phyloP scores from a whole-genome alignment of 768 basidiomycete genomes.

The Exidia glandulosa region DNA sequence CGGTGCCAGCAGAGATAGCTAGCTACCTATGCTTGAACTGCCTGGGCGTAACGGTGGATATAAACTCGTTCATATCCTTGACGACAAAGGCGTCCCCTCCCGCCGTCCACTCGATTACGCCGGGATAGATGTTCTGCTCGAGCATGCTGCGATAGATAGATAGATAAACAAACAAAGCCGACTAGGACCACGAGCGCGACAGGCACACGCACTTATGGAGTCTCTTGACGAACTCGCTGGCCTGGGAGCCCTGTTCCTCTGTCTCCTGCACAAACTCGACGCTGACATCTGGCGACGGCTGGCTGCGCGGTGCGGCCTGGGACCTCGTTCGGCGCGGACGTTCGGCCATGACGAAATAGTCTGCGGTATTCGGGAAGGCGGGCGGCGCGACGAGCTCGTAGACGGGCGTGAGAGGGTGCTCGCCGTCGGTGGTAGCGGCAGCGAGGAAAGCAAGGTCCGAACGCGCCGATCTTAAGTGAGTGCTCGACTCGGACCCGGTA shows the following conservation, averaged over 20 bases:
- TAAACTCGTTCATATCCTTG: slow-evolving; percentile 24
- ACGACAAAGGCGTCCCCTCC: slow-evolving; percentile 19
- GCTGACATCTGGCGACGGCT: not conserved
- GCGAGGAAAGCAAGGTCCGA: too few relatives aligned
- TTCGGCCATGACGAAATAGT: not conserved
- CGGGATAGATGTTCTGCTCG: slow-evolving; percentile 13
- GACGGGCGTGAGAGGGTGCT: too few relatives aligned
- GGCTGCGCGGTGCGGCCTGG: not conserved
- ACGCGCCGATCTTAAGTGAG: too few relatives aligned
- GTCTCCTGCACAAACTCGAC: not conserved
- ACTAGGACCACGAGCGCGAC: too few relatives aligned
- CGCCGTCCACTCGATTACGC: slow-evolving; percentile 17
- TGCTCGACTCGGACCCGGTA: too few relatives aligned
- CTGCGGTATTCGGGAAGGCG: too few relatives aligned
- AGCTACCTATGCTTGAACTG: slow-evolving; percentile 26
- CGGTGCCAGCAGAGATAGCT: too few relatives aligned
- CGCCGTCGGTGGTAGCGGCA: too few relatives aligned
- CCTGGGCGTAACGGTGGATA: slow-evolving; percentile 16
- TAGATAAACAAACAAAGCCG: not conserved
- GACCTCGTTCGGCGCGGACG: not conserved
- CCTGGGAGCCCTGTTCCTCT: slow-evolving; percentile 1
- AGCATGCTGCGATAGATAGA: slow-evolving; percentile 17
- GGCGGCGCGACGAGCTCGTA: too few relatives aligned
- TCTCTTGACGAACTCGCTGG: slow-evolving; percentile 21
- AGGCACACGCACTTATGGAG: slow-evolving; percentile 16